Base-by-base conservation (phyloP, 2,329 filamentous ascomycete genomes). In the Penicillium sp. region DNA sequence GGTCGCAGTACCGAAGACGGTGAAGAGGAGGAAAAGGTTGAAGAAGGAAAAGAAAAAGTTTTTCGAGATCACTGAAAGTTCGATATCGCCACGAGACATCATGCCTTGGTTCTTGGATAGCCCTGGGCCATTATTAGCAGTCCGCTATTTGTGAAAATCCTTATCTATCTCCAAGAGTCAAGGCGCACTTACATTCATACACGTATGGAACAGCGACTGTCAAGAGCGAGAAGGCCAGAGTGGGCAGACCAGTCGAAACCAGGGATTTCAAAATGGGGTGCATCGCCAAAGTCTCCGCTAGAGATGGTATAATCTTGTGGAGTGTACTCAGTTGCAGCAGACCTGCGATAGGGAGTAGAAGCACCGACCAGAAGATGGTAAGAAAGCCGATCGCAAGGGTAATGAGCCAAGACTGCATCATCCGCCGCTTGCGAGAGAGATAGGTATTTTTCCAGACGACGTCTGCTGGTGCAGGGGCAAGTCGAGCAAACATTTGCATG, bases 1-100 rank as follows among this genome's bases (percentile, higher is more conserved):
- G 40, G 89, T 87, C 1, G 87, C 91, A 4, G 92, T 92, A 55
- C 90, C 90, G 47, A 96, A 90, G 27, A 95, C 84, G 1, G 94
- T 96, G 74, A 98, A 97, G 46, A 98, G 86, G 52, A 98, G 85
- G 77, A 99, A 99, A 58, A 98, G 91, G 77, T 99, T 99, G 85
- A 99, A 98, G 77, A 99, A 99, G 10, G 90, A 93, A 74, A 99
- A 99, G 82, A 98, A 96, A 79, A 98, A 99, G 76, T 98, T 99
- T 79, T 99, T 99, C 55, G 92, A 96, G 65, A 99, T 94, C 46
- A 96, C 83, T 0, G 95, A 98, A 6, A 99, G 83, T 75, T 98
- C 95, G 22, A 99, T 88, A 62, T 99, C 95, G 46, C 92, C 92
- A 67, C 92, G 91, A 0, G 95, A 98, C 53, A 96, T 91, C 88